Conservation (phyloP, 306 rosid genomes). For the Ceratonia siliqua region DNA sequence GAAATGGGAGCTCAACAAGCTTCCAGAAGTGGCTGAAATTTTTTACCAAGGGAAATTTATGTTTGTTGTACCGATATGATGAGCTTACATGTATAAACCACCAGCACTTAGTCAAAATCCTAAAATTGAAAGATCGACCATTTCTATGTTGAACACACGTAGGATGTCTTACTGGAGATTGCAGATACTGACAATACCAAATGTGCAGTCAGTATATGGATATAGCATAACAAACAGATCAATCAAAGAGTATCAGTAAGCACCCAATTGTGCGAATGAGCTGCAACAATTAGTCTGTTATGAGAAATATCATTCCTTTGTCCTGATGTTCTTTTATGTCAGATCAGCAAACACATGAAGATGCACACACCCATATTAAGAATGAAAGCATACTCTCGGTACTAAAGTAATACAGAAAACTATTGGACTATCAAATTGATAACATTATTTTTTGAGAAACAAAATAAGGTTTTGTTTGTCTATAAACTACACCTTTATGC, state of each 20-base stretch:
- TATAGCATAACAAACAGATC: not conserved
- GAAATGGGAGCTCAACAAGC: constrained; percentile 9
- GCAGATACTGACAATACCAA: not conserved
- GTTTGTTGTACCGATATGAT: constrained; percentile 24
- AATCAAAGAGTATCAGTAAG: not conserved
- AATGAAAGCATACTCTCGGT: too few species aligned
- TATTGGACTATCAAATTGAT: too few species aligned
- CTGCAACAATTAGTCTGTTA: not conserved
- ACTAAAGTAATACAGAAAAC: too few species aligned
- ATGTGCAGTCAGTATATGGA: not conserved
- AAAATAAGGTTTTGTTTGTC: too few species aligned
- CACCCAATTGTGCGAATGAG: not conserved
- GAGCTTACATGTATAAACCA: constrained; percentile 35
- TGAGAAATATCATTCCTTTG: not conserved
- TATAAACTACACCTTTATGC: too few species aligned
- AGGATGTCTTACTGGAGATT: not conserved
- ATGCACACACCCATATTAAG: not conserved
- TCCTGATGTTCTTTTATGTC: not conserved
- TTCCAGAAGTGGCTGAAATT: not conserved
- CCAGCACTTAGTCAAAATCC: constrained; percentile 15
- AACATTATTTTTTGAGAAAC: too few species aligned
- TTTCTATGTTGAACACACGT: not conserved
- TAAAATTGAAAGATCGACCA: not conserved
- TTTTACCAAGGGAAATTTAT: constrained; percentile 9
- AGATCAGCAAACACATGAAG: not conserved